Base-by-base conservation (phyloP, 2,329 filamentous ascomycete species). In the Lasiodiplodia gonubiensis region DNA sequence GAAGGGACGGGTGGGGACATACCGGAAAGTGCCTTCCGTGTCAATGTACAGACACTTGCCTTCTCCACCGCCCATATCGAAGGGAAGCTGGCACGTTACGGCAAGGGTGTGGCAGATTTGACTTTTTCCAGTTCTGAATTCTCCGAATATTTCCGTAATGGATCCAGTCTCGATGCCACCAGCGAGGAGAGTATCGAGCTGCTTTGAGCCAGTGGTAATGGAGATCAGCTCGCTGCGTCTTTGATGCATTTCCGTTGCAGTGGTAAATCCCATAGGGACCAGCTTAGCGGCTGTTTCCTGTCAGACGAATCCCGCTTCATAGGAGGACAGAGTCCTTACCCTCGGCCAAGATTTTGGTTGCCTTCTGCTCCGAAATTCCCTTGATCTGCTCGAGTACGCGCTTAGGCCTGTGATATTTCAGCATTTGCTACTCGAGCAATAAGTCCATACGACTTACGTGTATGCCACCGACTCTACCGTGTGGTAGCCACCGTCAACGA, bases 31-130 rank as follows among this genome's bases (percentile, higher is more conserved):
- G 69, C 95, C 96, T 79, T 99, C 95, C 0, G 95, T 99, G 74
- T 99, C 95, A 71, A 99, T 99, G 76, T 99, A 99, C 60, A 99
- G 85, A 75, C 96, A 99, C 78, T 99, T 99, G 55, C 95, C 95
- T 81, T 99, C 95, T 35, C 96, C 95, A 67, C 95, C 95, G 64
- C 95, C 96, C 94, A 98, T 98, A 76, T 99, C 95, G 77, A 99
- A 98, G 1, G 95, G 95, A 52, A 99, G 80, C 79, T 99, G 95
- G 77, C 96, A 99, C 55, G 95, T 99, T 35, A 99, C 95, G 0
- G 96, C 95, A n/a, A 99, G 85, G 0, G 95, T 99, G 78, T 99
- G 96, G 74, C 95, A 99, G 68, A 99, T 94, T 80, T 99, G 95
- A 83, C 93, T 97, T 82, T 99, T 99, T 79, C 95, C 96, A 0